Conservation (phyloP, 768 basidiomycete genomes). For the Candolleomyces efflorescens region DNA sequence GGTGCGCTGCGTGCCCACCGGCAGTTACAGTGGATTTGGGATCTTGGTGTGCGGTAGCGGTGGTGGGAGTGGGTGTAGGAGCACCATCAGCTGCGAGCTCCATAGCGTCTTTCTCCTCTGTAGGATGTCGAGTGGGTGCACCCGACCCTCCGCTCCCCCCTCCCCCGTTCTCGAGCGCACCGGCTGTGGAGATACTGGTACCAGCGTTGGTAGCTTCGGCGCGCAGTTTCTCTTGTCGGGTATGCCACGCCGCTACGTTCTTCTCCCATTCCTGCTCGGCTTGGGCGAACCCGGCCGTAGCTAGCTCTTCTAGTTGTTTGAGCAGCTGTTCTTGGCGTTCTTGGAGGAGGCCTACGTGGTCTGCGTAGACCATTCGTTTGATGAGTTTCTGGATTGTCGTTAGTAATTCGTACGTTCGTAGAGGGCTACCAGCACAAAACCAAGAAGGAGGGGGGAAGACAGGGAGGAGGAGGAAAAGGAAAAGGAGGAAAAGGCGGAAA, state of each 20-base stretch:
- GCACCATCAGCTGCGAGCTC: conserved; percentile 11
- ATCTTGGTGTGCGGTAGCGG: background rate
- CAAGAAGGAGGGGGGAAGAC: no score
- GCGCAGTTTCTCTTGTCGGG: conserved; percentile 50
- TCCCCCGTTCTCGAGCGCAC: background rate
- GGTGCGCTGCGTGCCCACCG: conserved; percentile 36
- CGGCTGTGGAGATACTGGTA: conserved; percentile 6
- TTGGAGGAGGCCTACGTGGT: conserved; percentile 63
- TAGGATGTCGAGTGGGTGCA: conserved; percentile 38
- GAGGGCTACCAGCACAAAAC: no score
- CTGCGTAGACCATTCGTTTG: conserved; percentile 79
- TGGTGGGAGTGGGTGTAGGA: no score
- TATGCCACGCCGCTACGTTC: conserved; percentile 66
- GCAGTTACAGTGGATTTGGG: conserved; percentile 15
- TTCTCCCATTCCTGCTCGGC: conserved; percentile 78
- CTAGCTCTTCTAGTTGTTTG: conserved; percentile 53
- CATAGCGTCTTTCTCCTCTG: conserved; percentile 35
- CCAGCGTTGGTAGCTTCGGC: conserved; percentile 27
- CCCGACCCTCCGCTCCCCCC: conserved; percentile 28
- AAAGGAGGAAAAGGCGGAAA: no score
- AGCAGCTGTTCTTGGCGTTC: conserved; percentile 69
- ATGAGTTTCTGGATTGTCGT: conserved; percentile 91
- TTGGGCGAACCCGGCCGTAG: conserved; percentile 61
- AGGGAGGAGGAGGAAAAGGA: no score
- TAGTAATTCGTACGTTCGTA: no score